Evolutionary conservation across 140 eudicot genomes (phyloP).

Genomic region (Oenanthe javanica): DNA sequence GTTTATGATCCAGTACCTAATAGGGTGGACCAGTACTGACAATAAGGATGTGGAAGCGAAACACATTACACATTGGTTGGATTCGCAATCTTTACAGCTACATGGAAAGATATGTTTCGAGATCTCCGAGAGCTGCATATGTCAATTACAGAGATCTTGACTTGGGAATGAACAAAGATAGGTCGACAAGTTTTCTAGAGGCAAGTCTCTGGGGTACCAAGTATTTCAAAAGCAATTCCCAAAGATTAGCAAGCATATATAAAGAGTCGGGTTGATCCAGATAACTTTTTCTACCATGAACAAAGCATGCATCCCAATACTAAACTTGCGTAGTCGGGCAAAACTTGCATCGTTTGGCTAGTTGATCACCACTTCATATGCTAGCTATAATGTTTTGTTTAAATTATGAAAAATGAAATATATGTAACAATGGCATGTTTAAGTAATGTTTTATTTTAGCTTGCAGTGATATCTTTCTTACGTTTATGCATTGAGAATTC

Average conservation of each 20-base stretch:
- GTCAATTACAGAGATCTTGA: constrained; percentile 16
- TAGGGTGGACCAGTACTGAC: not conserved
- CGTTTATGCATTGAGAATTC: too few species aligned
- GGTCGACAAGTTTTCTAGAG: not conserved
- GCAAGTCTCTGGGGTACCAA: constrained; percentile 7
- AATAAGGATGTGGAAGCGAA: not conserved
- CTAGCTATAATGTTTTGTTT: not conserved
- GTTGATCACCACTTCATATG: not conserved
- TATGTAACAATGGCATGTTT: too few species aligned
- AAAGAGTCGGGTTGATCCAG: constrained; percentile 19
- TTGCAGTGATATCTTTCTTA: too few species aligned
- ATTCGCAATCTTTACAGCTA: constrained; percentile 7
- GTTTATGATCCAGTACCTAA: constrained; percentile 6
- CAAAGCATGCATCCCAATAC: constrained; percentile 8
- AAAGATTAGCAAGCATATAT: not conserved
- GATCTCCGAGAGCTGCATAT: constrained; percentile 11
- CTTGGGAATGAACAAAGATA: constrained; percentile 11
- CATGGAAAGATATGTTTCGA: constrained; percentile 11
- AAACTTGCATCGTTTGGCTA: not conserved
- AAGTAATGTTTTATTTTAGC: too few species aligned
- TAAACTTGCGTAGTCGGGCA: not conserved
- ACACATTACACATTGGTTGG: not conserved
- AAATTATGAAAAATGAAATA: not conserved
- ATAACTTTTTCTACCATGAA: constrained; percentile 20
- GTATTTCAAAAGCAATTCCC: constrained; percentile 6